These are phyloP conservation scores for Musa schizocarpa DNA, from an alignment of 176 grass and related monocot genomes.

Conservation along the genomic window DNA sequence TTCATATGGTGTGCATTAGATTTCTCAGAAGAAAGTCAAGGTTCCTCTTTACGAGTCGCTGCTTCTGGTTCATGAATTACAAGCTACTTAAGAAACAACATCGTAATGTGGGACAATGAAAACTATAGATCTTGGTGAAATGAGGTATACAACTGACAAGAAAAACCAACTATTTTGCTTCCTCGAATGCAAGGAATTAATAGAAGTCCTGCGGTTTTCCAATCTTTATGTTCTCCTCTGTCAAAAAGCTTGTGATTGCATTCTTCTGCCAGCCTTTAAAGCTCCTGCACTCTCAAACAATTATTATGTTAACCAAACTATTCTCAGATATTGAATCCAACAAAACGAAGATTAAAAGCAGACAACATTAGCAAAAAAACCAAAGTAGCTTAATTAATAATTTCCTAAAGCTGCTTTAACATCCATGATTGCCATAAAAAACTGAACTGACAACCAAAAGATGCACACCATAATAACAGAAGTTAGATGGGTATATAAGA, in stretches of 20 bases:
- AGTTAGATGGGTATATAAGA: no score
- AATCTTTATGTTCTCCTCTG: conserved; percentile 59
- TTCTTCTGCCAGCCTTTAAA: conserved; percentile 97
- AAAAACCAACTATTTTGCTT: background rate
- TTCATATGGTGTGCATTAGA: background rate
- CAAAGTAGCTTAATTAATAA: background rate
- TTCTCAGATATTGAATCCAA: background rate
- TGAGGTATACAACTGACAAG: background rate
- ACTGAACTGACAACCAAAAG: background rate
- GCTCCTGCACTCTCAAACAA: conserved; percentile 42
- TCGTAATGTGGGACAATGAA: background rate
- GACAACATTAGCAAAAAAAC: background rate
- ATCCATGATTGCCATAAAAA: background rate
- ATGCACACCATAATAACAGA: no score
- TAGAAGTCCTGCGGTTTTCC: conserved; percentile 72
- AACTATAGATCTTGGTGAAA: background rate
- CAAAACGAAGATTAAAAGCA: background rate
- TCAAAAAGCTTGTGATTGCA: conserved; percentile 59
- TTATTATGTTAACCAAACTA: background rate
- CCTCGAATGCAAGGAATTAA: background rate
- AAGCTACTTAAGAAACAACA: no score
- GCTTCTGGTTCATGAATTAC: no score
- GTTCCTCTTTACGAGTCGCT: no score
- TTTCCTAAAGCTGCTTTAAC: background rate
- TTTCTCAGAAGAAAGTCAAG: background rate